Evolutionary conservation across 2,329 filamentous ascomycete species (phyloP).

Genomic region (Boeremia lycopersici): DNA sequence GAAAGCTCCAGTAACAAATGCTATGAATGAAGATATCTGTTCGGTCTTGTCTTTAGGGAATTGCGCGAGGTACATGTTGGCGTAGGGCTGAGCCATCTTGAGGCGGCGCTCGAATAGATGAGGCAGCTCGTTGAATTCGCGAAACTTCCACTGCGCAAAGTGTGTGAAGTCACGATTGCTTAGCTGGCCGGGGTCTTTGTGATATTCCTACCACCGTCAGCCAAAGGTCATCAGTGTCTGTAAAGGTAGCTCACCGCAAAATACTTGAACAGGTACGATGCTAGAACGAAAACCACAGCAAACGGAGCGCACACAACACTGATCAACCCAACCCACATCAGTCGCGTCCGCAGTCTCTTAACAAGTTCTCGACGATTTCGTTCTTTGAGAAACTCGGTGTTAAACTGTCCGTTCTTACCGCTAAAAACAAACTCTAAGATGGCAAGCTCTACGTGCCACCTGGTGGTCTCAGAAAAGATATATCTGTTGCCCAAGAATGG

Average conservation of each 20-base stretch:
- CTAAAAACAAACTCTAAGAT: constrained; percentile 96
- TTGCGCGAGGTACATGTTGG: constrained; percentile 89
- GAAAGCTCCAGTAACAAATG: constrained; percentile 85
- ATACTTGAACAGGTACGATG: constrained; percentile 92
- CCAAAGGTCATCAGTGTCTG: constrained; percentile 68
- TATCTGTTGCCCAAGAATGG: constrained; percentile 81
- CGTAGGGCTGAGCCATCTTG: constrained; percentile 94
- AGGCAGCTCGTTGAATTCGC: constrained; percentile 95
- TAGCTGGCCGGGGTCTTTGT: constrained; percentile 87
- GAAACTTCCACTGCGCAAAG: constrained; percentile 95
- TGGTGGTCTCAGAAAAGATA: constrained; percentile 85
- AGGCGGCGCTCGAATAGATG: constrained; percentile 89
- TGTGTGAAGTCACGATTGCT: constrained; percentile 91
- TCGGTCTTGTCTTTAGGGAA: constrained; percentile 96
- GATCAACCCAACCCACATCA: constrained; percentile 82
- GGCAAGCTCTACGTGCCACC: constrained; percentile 90
- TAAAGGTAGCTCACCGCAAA: constrained; percentile 70
- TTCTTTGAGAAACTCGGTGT: constrained; percentile 82
- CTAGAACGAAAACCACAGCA: constrained; percentile 81
- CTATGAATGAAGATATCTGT: constrained; percentile 80
- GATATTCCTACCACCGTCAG: constrained; percentile 72
- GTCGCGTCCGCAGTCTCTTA: constrained; percentile 74
- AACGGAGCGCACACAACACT: constrained; percentile 88
- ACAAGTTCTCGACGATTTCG: constrained; percentile 80
- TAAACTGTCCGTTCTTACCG: constrained; percentile 77